Evolutionary conservation across 495 filamentous ascomycete species (phyloP).

Genomic region (Penicillium chermesinum): DNA sequence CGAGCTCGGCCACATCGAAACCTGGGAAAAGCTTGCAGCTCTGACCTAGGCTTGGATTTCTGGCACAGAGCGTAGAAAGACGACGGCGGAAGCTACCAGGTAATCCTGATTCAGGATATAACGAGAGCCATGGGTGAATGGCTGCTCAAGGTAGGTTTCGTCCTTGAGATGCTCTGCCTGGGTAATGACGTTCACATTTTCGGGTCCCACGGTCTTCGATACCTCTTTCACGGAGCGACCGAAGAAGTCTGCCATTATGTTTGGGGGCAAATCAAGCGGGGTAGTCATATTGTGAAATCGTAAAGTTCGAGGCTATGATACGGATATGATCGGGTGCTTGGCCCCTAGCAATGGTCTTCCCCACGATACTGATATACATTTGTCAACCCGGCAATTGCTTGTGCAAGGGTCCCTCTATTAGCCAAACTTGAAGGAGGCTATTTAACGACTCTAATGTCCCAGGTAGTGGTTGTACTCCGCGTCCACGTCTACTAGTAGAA

Average conservation of each 20-base stretch:
- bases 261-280: constrained; percentile 2
- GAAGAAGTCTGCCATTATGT: neutral
- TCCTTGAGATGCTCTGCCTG: constrained; percentile 4
- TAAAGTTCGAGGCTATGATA: too few relatives aligned
- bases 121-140: constrained; percentile 51
- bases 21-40: constrained; percentile 41
- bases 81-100: constrained; percentile 46
- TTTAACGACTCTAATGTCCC: too few relatives aligned
- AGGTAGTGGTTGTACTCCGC: too few relatives aligned
- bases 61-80: constrained; percentile 36
- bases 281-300: neutral
- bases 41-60: constrained; percentile 46
- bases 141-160: constrained; percentile 1
- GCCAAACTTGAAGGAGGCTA: too few relatives aligned
- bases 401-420: too few relatives aligned
- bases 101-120: constrained; percentile 48
- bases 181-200: constrained; percentile 3
- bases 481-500: too few relatives aligned
- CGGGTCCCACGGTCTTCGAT: neutral
- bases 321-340: too few relatives aligned
- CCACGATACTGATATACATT: too few relatives aligned
- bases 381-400: too few relatives aligned
- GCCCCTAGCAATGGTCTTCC: too few relatives aligned
- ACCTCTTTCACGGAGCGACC: neutral
- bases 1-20: constrained; percentile 52